Base-by-base conservation (phyloP, 2,329 filamentous ascomycete genomes). In the Lojkania enalia region DNA sequence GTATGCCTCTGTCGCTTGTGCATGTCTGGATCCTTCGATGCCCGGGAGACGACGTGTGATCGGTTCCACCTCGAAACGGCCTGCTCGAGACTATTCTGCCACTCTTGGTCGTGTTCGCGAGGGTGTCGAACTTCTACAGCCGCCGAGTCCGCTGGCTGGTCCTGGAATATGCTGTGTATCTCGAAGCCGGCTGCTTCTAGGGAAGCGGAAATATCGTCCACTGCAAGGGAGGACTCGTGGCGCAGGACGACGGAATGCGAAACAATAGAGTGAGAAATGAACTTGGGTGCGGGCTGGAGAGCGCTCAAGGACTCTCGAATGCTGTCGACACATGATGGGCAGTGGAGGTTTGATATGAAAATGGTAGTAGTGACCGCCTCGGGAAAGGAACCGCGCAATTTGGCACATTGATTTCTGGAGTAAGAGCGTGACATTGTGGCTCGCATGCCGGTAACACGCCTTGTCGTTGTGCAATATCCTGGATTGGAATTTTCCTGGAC, bases 181-280 rank as follows among this genome's bases (percentile, higher is more conserved):
- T 85, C 81, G 61, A 84, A 85, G 13, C 81, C 82, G 21, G 76
- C 77, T 42, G 77, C 72, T 44, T 82, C 75, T 15, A 86, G 74
- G 6, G 77, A 72, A 33, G 59, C 55, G 6, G 60, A 54, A 23
- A 76, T 74, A 20, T 70, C 65, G 2, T 72, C 61, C 20, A 76
- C 53, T 16, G 74, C 57, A 35, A 72, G 61, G 46, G 67, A 67
- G 48, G 73, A 58, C 35, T 57, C 60, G 66, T 86, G 83, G 55
- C 77, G 73, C 51, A 86, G 73, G 21, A 82, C 83, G 54, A 88
- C 81, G 48, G 82, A 82, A 37, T 86, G 87, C 29, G 84, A 85
- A 58, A 89, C 79, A 49, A 89, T 80, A 52, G 87, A 88, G 48
- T 85, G 80, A 51, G 84, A 85, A 20, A 88, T 79, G 71, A 80